These are phyloP conservation scores for Furcasterigmium furcatum DNA, from an alignment of 2,329 filamentous ascomycete species.

Conservation along the genomic window DNA sequence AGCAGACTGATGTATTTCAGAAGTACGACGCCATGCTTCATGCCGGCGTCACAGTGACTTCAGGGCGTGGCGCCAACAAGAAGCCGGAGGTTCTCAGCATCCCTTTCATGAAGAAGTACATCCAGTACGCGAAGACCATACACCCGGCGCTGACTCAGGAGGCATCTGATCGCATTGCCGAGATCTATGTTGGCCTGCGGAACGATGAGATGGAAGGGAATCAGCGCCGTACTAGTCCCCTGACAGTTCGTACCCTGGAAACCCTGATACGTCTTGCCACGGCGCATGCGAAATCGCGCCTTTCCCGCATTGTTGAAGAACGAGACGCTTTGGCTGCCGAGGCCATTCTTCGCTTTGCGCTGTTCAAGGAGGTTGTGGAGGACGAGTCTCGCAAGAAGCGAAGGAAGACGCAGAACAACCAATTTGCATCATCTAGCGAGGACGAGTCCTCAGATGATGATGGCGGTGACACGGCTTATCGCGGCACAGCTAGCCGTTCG, in stretches of 20 bases:
- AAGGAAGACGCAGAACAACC: slow-evolving; percentile 62
- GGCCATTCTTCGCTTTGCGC: slow-evolving; percentile 83
- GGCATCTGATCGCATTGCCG: slow-evolving; percentile 86
- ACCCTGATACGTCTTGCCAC: slow-evolving; percentile 97
- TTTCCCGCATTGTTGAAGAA: slow-evolving; percentile 86
- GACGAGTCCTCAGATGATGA: slow-evolving; percentile 59
- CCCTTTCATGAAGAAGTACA: slow-evolving; percentile 98
- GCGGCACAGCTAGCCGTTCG: slow-evolving; percentile 17
- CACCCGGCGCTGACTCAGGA: slow-evolving; percentile 89
- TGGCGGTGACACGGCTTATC: slow-evolving; percentile 43
- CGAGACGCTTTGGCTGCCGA: slow-evolving; percentile 86
- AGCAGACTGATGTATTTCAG: slow-evolving; percentile 85
- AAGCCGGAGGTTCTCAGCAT: slow-evolving; percentile 89
- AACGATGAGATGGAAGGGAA: slow-evolving; percentile 97
- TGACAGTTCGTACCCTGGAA: slow-evolving; percentile 95
- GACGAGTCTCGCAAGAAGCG: slow-evolving; percentile 80
- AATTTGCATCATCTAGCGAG: slow-evolving; percentile 56
- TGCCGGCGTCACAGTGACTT: slow-evolving; percentile 76
- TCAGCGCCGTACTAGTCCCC: slow-evolving; percentile 86
- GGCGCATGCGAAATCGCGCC: slow-evolving; percentile 87
- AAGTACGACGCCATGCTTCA: slow-evolving; percentile 97
- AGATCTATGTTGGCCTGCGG: slow-evolving; percentile 85
- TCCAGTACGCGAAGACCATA: slow-evolving; percentile 93
- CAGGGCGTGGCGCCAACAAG: slow-evolving; percentile 70
- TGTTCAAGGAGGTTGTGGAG: slow-evolving; percentile 93